These are phyloP conservation scores for Solanum sejunctum DNA, from an alignment of 257 asterid genomes.

Conservation along the genomic window DNA sequence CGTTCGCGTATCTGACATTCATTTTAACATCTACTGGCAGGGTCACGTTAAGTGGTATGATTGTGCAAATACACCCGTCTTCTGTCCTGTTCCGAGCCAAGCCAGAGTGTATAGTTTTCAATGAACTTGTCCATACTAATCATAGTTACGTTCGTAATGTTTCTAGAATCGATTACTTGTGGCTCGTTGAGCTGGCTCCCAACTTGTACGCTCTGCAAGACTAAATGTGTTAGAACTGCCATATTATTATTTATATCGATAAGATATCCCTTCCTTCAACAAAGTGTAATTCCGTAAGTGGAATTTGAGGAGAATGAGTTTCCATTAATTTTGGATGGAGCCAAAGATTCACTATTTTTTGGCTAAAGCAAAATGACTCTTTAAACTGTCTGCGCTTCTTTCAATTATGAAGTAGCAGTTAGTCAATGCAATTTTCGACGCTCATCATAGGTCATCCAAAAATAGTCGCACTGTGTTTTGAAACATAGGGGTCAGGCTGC, in stretches of 20 bases:
- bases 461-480: too few species aligned
- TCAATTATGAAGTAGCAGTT: too few species aligned
- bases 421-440: too few species aligned
- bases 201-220: conserved; percentile 47
- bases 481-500: too few species aligned
- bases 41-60: conserved; percentile 77
- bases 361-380: too few species aligned
- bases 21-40: conserved; percentile 25
- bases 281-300: not conserved
- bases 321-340: too few species aligned
- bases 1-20: not conserved
- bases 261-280: not conserved
- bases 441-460: too few species aligned
- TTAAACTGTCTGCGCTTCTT: too few species aligned
- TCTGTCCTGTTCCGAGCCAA: conserved; percentile 66
- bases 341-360: too few species aligned
- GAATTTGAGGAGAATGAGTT: not conserved
- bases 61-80: conserved; percentile 84
- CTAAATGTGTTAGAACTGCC: conserved; percentile 16
- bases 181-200: conserved; percentile 91
- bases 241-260: not conserved
- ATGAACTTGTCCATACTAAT: conserved; percentile 68
- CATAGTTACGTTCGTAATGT: conserved; percentile 69
- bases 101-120: conserved; percentile 79
- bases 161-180: conserved; percentile 65